Evolutionary conservation across 2,329 filamentous ascomycete genomes (phyloP), one percentile per base, ranked within the genome.

Genomic region (Chaetomium olivaceum): DNA sequence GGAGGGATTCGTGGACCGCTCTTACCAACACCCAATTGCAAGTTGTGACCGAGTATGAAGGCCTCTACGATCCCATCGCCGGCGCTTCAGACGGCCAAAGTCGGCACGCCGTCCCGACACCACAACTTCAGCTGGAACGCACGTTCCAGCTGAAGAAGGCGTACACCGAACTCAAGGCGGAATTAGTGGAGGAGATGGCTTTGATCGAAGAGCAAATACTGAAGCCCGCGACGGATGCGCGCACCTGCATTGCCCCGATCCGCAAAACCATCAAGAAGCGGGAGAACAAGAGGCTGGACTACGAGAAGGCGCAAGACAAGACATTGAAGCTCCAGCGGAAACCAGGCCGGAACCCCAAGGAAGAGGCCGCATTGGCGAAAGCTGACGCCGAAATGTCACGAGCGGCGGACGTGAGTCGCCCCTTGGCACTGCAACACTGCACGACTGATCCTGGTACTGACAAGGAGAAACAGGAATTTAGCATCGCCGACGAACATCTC

Each of bases 201-300:
- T 83, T 87, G 71, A 90, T 96, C 69, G 90, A 94, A 69, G 78
- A 81, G 11, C 86, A 87, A 70, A 84, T 95, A 68, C 85, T 93
- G 61, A 82, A 82, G 65, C 91, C 91, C 0, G 89, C 89, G 4
- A 86, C 85, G 64, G 85, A 89, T 61, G 90, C 90, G 8, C 89
- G 87, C 72, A 86, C 89, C 61, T 85, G 80, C 62, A 82, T 94
- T 66, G 86, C 88, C 69, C 88, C 90, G 2, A 82, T 95, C 75
- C 89, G 90, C 73, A 95, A 93, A 79, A 89, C 88, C 1, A 91
- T 96, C 73, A 95, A 94, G 79, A 93, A 92, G 77, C 83, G 92
- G 56, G 91, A 95, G 74, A 91, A 93, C 72, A 91, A 88, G 78
- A 89, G 92, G 61, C 76, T 93, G 66, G 92, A 96, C 75, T 95